Evolutionary conservation across 495 filamentous ascomycete species (phyloP).

Genomic region (Bathelium albidoporum): DNA sequence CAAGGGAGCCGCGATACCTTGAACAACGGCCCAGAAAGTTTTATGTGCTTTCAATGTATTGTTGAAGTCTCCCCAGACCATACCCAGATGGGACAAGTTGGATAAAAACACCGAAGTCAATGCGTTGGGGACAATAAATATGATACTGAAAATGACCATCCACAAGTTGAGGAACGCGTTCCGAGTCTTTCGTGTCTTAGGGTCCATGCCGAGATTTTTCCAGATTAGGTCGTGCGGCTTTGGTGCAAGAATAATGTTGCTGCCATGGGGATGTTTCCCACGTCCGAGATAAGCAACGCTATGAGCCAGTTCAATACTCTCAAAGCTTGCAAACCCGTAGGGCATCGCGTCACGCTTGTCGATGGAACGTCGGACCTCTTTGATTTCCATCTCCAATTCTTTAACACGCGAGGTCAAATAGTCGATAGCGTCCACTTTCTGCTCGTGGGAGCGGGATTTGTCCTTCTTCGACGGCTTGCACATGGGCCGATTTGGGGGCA

Average conservation of each 20-base stretch:
- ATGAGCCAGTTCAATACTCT: constrained; percentile 78
- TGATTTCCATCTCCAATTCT: constrained; percentile 72
- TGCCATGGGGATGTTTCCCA: constrained; percentile 71
- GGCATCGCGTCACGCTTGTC: constrained; percentile 80
- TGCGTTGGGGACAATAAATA: constrained; percentile 94
- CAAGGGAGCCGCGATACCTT: constrained; percentile 89
- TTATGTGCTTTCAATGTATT: constrained; percentile 48
- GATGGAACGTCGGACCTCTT: constrained; percentile 65
- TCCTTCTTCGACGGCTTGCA: constrained; percentile 69
- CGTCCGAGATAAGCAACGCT: constrained; percentile 70
- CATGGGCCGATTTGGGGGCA: constrained; percentile 67
- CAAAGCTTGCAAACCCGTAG: constrained; percentile 91
- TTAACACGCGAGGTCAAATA: constrained; percentile 80
- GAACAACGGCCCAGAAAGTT: constrained; percentile 70
- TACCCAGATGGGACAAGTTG: constrained; percentile 67
- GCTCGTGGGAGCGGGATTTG: constrained; percentile 47
- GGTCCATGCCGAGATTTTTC: constrained; percentile 73
- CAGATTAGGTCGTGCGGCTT: constrained; percentile 89
- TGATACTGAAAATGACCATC: constrained; percentile 65
- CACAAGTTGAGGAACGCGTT: constrained; percentile 71
- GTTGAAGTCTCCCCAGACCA: constrained; percentile 71
- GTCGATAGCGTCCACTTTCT: constrained; percentile 87
- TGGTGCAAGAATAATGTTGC: constrained; percentile 68
- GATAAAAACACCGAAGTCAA: constrained; percentile 90
- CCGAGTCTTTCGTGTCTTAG: constrained; percentile 56